These are phyloP conservation scores for Zygosaccharomyces rouxii DNA, from an alignment of 805 yeast genomes.

Conservation along the genomic window DNA sequence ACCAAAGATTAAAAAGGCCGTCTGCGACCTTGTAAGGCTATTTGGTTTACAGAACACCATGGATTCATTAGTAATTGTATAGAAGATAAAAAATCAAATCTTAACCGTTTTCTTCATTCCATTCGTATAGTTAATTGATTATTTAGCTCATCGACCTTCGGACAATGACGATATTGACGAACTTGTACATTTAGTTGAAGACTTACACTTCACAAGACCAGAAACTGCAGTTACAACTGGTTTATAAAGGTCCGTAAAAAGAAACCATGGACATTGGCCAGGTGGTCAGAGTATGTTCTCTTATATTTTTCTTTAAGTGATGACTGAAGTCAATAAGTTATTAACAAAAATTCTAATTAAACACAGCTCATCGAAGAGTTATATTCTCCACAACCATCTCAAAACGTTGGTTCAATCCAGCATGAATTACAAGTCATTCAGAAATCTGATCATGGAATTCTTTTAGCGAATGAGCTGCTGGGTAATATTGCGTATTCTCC, in stretches of 20 bases:
- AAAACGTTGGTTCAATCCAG: constrained; percentile 31
- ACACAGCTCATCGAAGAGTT: constrained; percentile 26
- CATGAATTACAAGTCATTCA: constrained; percentile 30
- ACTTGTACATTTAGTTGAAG: neutral
- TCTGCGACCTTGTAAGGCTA: constrained; percentile 42
- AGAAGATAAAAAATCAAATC: neutral
- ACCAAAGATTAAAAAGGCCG: constrained; percentile 22
- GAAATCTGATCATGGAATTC: constrained; percentile 29
- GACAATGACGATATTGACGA: neutral
- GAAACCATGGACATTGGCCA: constrained; percentile 16
- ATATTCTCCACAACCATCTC: constrained; percentile 28
- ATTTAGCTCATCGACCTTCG: neutral
- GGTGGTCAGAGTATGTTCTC: constrained; percentile 16
- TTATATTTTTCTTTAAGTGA: neutral
- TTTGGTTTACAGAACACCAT: constrained; percentile 40
- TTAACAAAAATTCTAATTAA: constrained; percentile 3
- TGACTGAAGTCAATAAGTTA: neutral
- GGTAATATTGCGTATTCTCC: constrained; percentile 18
- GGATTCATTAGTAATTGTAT: constrained; percentile 28
- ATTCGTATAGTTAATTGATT: neutral
- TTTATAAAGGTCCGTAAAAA: neutral
- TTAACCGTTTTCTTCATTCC: too few species aligned
- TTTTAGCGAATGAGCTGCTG: constrained; percentile 29
- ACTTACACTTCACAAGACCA: neutral
- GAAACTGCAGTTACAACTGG: neutral